phyloP scores from a whole-genome alignment of 2,329 filamentous ascomycete species.

The Penicillium frequentans region DNA sequence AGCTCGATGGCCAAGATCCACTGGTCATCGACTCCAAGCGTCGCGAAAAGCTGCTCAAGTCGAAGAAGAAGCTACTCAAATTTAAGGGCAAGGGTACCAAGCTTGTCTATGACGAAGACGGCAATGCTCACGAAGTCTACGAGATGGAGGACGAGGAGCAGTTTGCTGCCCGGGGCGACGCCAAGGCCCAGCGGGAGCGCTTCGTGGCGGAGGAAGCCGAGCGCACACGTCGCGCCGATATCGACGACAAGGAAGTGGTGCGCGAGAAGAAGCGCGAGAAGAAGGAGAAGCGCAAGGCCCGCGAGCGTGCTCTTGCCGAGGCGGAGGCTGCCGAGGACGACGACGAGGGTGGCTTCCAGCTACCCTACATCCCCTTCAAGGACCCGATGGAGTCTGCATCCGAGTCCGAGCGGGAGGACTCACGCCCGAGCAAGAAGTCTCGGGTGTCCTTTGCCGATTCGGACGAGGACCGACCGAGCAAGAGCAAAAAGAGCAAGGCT shows the following conservation, averaged over 20 bases:
- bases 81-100: slow-evolving; percentile 85
- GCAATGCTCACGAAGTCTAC: slow-evolving; percentile 79
- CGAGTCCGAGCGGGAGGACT: slow-evolving; percentile 23
- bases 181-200: slow-evolving; percentile 70
- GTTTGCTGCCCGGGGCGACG: slow-evolving; percentile 73
- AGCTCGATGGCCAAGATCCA: slow-evolving; percentile 64
- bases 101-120: slow-evolving; percentile 89
- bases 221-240: slow-evolving; percentile 72
- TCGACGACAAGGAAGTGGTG: slow-evolving; percentile 76
- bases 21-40: slow-evolving; percentile 91
- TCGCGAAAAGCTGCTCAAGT: slow-evolving; percentile 89
- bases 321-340: slow-evolving; percentile 31
- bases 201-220: slow-evolving; percentile 77
- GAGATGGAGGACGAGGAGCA: slow-evolving; percentile 82
- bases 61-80: slow-evolving; percentile 91
- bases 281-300: slow-evolving; percentile 47
- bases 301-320: slow-evolving; percentile 37
- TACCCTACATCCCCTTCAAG: slow-evolving; percentile 24
- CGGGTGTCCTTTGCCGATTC: slow-evolving; percentile 40
- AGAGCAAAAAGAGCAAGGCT: slow-evolving; percentile 24
- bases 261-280: slow-evolving; percentile 66
- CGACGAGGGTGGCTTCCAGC: slow-evolving; percentile 12
- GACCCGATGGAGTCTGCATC: slow-evolving; percentile 20
- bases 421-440: slow-evolving; percentile 40
- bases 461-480: slow-evolving; percentile 26